Base-by-base conservation (phyloP, 257 asterid species). In the Penstemon newberryi region DNA sequence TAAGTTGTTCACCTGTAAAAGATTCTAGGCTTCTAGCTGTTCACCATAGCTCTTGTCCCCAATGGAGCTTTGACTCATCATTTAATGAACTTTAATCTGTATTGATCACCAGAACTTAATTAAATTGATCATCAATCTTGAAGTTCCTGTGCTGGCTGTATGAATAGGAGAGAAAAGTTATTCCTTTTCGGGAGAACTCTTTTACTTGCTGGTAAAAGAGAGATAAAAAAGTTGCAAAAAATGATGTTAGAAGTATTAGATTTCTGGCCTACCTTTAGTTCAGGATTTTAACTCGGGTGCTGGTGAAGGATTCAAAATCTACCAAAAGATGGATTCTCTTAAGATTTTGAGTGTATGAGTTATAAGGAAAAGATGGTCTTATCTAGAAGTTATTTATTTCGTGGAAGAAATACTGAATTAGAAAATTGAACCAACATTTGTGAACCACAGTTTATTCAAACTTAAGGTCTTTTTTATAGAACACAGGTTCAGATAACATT, bases 1-100 rank as follows among this genome's bases (percentile, higher is more conserved):
- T 13, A 59, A 46, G 42, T 57, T 64, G 37, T 15, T 65, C 8
- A 7, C 60, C 43, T 76, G 55, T 56, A 9, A 44, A 52, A n/a
- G 50, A 38, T 41, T 63, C 49, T 25, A 15, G 18, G 50, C 15
- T 41, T 63, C 49, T 8, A 53, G 57, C n/a, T 13, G 2, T 33
- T 60, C 36, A 50, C 53, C 5, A 43, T 49, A 58, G 25, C 41
- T 19, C 1, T 41, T 50, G 41, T 40, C 33, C 60, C 72, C 36
- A n/a, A 8, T 18, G 41, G 38, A 58, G 63, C 47, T 12, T 5
- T 5, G 49, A 56, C 57, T 57, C 54, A 47, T 72, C 60, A 15
- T 42, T 4, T 52, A 46, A 6, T 46, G 51, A 25, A 25, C 33
- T 25, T 25, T 25, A 25, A 25, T 25, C 33, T 25, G 33, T 25